These are phyloP conservation scores for Penicillium atrosanguineum DNA, from an alignment of 495 filamentous ascomycete species.

Conservation along the genomic window DNA sequence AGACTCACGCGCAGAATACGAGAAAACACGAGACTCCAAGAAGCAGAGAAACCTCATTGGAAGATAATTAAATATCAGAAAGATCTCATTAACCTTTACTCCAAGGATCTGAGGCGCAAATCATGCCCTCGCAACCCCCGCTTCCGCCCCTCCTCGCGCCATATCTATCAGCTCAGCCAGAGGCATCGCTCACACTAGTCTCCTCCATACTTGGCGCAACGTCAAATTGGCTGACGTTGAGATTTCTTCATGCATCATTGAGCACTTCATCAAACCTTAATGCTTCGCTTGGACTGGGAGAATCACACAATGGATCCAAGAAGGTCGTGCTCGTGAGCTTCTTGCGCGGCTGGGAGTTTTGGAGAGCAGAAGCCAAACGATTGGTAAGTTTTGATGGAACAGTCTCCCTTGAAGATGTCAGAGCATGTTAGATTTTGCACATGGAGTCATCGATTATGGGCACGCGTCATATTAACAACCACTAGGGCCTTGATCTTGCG, in stretches of 20 bases:
- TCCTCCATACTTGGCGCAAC: conserved; percentile 70
- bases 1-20: neutral
- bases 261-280: conserved; percentile 20
- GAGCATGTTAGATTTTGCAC: neutral
- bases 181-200: conserved; percentile 63
- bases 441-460: neutral
- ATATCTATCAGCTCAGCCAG: conserved; percentile 51
- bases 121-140: conserved; percentile 49
- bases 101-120: conserved; percentile 5
- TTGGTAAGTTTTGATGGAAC: conserved; percentile 43
- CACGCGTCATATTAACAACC: neutral
- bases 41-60: neutral
- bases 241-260: conserved; percentile 60
- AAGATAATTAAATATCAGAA: neutral
- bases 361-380: conserved; percentile 61
- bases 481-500: conserved; percentile 67
- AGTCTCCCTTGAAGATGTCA: neutral
- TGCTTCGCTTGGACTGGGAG: conserved; percentile 20
- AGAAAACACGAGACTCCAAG: neutral
- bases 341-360: conserved; percentile 72
- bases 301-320: conserved; percentile 24
- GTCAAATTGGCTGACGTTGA: conserved; percentile 71
- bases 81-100: neutral
- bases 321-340: conserved; percentile 79
- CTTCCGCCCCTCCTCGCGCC: conserved; percentile 68